Evolutionary conservation across 176 grass and related monocot species (phyloP).

Genomic region (Hordeum vulgare): MorexV3_pseudomolecules_assembly NC_058523.1:531594003-531594502

Average conservation of each 20-base stretch:
- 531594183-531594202: conserved; percentile 64
- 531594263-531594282: conserved; percentile 60
- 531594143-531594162: conserved; percentile 67
- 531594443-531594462: not conserved
- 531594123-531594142: conserved; percentile 41
- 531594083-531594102: conserved; percentile 67
- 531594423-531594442: conserved; percentile 1
- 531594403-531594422: not conserved
- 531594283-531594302: conserved; percentile 72
- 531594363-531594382: not conserved
- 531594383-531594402: not conserved
- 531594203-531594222: conserved; percentile 50
- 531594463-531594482: conserved; percentile 11
- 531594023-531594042: conserved; percentile 14
- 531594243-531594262: conserved; percentile 46
- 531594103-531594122: conserved; percentile 77
- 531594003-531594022: conserved; percentile 65
- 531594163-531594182: conserved; percentile 79
- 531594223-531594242: conserved; percentile 67
- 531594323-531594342: not conserved
- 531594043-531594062: conserved; percentile 27
- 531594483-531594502: conserved; percentile 21
- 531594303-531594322: conserved; percentile 41
- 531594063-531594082: conserved; percentile 58
- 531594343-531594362: not conserved